Conservation (phyloP, 176 grass and related monocot genomes). For the Oryza punctata region DNA sequence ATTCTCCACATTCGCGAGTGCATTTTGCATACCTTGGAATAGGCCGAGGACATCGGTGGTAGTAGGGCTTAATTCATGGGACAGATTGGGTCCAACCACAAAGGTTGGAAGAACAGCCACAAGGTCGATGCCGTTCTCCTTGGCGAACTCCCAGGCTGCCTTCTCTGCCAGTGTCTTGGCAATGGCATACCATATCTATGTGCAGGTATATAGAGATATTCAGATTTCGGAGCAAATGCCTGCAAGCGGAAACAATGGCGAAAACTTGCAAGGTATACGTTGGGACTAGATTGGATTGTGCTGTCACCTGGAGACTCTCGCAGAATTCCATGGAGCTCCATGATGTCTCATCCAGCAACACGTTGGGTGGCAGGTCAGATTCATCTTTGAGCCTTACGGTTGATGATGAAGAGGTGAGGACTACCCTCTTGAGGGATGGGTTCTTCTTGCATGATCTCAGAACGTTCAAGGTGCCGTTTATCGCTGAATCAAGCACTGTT, state of each 20-base stretch:
- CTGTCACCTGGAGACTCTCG: conserved; percentile 59
- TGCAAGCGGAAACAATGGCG: neutral
- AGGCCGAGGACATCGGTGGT: conserved; percentile 66
- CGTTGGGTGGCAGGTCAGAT: conserved; percentile 45
- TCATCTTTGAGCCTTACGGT: conserved; percentile 69
- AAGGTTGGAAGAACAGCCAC: conserved; percentile 79
- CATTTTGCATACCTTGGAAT: conserved; percentile 50
- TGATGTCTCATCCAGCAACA: conserved; percentile 65
- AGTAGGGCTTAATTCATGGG: conserved; percentile 59
- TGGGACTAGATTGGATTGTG: neutral
- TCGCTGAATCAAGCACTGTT: conserved; percentile 52
- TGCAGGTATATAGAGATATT: neutral
- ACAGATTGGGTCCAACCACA: conserved; percentile 67
- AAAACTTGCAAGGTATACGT: neutral
- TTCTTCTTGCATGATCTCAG: conserved; percentile 83
- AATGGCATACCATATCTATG: conserved; percentile 72
- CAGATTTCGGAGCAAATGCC: conserved; percentile 4
- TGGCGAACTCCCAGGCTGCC: conserved; percentile 85
- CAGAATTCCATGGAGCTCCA: conserved; percentile 81
- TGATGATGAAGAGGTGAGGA: conserved; percentile 85
- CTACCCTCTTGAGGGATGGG: conserved; percentile 57
- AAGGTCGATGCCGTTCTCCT: conserved; percentile 79
- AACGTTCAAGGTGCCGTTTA: conserved; percentile 81
- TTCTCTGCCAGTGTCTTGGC: conserved; percentile 85
- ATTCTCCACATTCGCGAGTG: neutral